These are phyloP conservation scores for Lunularia cruciata DNA, from an alignment of 225 moss, liverwort and hornwort genomes.

Conservation along the genomic window DNA sequence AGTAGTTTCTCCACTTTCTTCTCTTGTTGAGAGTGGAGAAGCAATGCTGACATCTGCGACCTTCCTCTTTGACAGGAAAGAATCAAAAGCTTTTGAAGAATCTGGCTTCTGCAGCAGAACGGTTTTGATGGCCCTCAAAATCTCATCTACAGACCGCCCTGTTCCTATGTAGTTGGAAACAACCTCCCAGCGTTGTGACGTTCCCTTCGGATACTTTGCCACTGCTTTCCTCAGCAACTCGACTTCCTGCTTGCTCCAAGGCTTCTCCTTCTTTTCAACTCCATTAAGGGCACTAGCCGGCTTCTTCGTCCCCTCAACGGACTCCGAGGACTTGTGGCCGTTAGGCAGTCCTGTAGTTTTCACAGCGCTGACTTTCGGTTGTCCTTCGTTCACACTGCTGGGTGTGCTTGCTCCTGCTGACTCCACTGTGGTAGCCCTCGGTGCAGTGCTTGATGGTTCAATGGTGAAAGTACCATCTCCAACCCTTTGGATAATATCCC, in stretches of 20 bases:
- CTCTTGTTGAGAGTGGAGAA: slow-evolving; percentile 85
- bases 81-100: slow-evolving; percentile 83
- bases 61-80: slow-evolving; percentile 82
- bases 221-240: slow-evolving; percentile 84
- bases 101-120: slow-evolving; percentile 87
- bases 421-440: not conserved
- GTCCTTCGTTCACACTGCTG: not conserved
- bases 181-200: slow-evolving; percentile 97
- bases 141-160: slow-evolving; percentile 79
- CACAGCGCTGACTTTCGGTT: not conserved
- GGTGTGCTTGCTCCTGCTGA: not conserved
- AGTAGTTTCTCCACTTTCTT: slow-evolving; percentile 33
- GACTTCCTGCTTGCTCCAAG: slow-evolving; percentile 87
- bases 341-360: slow-evolving; percentile 17
- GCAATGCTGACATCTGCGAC: slow-evolving; percentile 49
- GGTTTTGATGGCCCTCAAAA: slow-evolving; percentile 73
- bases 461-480: slow-evolving; percentile 47
- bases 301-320: slow-evolving; percentile 46
- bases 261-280: slow-evolving; percentile 67
- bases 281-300: slow-evolving; percentile 30
- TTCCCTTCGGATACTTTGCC: slow-evolving; percentile 83
- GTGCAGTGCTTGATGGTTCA: slow-evolving; percentile 24
- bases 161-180: slow-evolving; percentile 84
- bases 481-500: slow-evolving; percentile 44
- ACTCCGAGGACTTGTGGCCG: slow-evolving; percentile 21